Percentiles rank a stretch among this genome's conserved stretches.
Conservation (phyloP, 2,329 filamentous ascomycete genomes). For the Piedraia hortae region DNA sequence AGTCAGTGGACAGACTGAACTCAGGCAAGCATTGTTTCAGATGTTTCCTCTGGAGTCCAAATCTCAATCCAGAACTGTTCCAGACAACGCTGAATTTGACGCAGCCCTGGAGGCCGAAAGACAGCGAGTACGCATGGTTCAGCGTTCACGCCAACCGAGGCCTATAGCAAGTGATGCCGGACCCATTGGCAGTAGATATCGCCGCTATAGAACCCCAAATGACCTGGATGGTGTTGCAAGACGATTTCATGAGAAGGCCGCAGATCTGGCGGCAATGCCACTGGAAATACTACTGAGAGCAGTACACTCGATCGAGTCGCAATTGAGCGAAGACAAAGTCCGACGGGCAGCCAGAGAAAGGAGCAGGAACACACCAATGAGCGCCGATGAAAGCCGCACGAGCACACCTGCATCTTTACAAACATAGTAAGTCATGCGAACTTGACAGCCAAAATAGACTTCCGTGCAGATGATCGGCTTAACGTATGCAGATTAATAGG, state of each 20-base stretch:
- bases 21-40: constrained; percentile 14
- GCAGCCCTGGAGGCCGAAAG: too few species aligned
- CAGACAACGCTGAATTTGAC: background rate
- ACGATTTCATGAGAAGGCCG: constrained; percentile 24
- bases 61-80: background rate
- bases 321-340: constrained; percentile 15
- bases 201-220: constrained; percentile 19
- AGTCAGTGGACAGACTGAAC: constrained; percentile 16
- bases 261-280: constrained; percentile 22
- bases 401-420: too few species aligned
- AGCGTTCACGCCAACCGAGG: too few species aligned
- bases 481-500: too few species aligned
- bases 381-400: too few species aligned
- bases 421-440: too few species aligned
- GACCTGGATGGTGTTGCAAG: constrained; percentile 19
- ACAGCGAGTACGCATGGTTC: too few species aligned
- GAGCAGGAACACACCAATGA: too few species aligned
- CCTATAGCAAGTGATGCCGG: too few species aligned
- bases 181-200: constrained; percentile 21
- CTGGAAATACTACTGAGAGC: constrained; percentile 23
- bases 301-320: constrained; percentile 23
- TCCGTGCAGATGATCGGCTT: too few species aligned
- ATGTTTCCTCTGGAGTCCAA: constrained; percentile 15
- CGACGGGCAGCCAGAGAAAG: too few species aligned
- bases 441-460: too few species aligned